Base-by-base conservation (phyloP, 768 basidiomycete genomes). In the Solioccasus polychromus region DNA sequence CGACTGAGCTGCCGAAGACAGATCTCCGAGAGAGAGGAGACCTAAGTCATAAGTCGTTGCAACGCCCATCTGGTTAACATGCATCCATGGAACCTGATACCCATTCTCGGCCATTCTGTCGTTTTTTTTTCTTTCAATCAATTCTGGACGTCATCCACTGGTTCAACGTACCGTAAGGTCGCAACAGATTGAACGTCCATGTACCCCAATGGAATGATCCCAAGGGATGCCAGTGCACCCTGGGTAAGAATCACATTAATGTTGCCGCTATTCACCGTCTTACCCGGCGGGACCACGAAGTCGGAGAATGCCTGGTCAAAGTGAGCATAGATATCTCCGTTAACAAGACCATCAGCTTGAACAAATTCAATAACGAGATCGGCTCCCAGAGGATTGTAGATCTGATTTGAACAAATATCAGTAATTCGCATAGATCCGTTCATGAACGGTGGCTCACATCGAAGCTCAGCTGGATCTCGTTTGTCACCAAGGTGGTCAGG, bases 71-170 rank as follows among this genome's bases (percentile, higher is more conserved):
- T 85, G 81, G 26, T 68, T 61, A 39, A 85, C 68, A 41, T 83
- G 73, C 49, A 86, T 62, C 82, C 82, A 86, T 10, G 85, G 84
- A 34, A 85, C 60, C 47, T 70, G 67, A 54, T 87, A 87, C 15
- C 83, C 82, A 17, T 74, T 73, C 12, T 66, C 53, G 4, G 76
- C 81, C 10, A 80, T 67, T 35, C 66, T 72, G 40, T 34, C 25
- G 3, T n/a, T 11, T 20, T 15, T 48, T 39, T 14, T 22, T 30
- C 12, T 31, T 14, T 23, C 25, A 36, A 23, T 18, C 20, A n/a
- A 43, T n/a, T 15, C 34, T 20, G n/a, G 35, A 35, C 12, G n/a
- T n/a, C n/a, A n/a, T n/a, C n/a, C n/a, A 20, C 9, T 12, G 31
- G 10, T 26, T 14, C 24, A 25, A 55, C 70, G 12, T 39, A 70